Evolutionary conservation across 148 eudicot species (phyloP), one percentile per base, ranked within the genome.

Genomic region (Fallopia convolvulus): DNA sequence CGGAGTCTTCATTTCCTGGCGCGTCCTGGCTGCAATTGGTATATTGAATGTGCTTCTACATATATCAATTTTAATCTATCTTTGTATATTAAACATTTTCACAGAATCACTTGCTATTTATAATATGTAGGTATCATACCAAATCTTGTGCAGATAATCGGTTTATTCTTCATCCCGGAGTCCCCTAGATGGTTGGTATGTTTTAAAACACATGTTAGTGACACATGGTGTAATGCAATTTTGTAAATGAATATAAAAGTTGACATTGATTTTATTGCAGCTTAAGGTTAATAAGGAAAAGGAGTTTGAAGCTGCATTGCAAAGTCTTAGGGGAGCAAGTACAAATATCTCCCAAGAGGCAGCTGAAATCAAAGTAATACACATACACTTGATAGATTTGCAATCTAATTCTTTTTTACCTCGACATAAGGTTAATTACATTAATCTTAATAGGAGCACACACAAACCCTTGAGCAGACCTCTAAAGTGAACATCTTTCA

Each of bases 181-280:
- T 83, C 88, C 4, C 88, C 86, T 1, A 86, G 88, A 86, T 86
- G 81, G 83, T 70, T 86, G 88, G 88, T 86, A 78, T 79, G 78
- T 61, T 61, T 49, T 6, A 1, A 15, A 12, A 17, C 39, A 8
- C 72, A 33, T 61, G 15, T 23, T 21, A 26, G 30, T 26, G 30
- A n/a, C 46, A 42, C 46, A 6, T 42, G 9, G 1, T 42, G 46
- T 8, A 42, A 42, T 42, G 46, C 46, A 42, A 44, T 44, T 44
- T 6, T 44, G 47, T 44, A 10, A 44, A 44, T 44, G 47, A 44
- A 44, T 42, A 44, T 42, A 26, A 60, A 61, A 21, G n/a, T 5
- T 46, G 12, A 21, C 40, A 73, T 42, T 44, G 14, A 1, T 7
- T 3, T 8, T 17, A 39, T 50, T 40, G 40, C 79, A 86, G 87